Evolutionary conservation across 1,284 basidiomycete species (phyloP).

Genomic region (Papiliotrema flavescens): DNA sequence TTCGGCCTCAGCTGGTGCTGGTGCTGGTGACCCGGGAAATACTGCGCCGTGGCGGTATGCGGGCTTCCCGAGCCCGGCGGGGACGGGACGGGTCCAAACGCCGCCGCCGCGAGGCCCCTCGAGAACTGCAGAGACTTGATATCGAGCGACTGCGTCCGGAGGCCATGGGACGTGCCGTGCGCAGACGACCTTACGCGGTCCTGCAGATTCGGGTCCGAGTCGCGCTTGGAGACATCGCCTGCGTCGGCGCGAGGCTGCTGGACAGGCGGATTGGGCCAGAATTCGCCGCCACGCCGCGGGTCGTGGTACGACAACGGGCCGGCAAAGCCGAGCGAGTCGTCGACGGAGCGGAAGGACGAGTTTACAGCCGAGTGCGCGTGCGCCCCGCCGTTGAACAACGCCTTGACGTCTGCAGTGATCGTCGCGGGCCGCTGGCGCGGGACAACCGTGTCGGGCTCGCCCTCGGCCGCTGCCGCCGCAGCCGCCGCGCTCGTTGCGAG

Average conservation of each 20-base stretch:
- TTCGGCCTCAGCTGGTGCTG: conserved; percentile 12
- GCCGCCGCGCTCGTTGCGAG: conserved; percentile 59
- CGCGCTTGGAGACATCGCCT: conserved; percentile 68
- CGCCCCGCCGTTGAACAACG: conserved; percentile 73
- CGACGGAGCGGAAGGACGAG: conserved; percentile 61
- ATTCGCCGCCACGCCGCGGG: conserved; percentile 21
- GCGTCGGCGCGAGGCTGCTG: conserved; percentile 53
- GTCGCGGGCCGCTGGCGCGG: conserved; percentile 75
- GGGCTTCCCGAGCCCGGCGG: conserved; percentile 27
- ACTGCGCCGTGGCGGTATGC: conserved; percentile 33
- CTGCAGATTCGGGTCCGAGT: conserved; percentile 81
- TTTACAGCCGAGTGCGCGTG: conserved; percentile 6
- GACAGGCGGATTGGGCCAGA: conserved; percentile 46
- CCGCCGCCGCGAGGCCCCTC: conserved; percentile 18
- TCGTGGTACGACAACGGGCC: conserved; percentile 28
- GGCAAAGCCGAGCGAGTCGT: conserved; percentile 43
- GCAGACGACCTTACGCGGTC: conserved; percentile 70
- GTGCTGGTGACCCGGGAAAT: conserved; percentile 22
- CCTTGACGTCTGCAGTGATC: conserved; percentile 91
- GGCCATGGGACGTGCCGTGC: background rate
- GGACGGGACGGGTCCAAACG: conserved; percentile 32
- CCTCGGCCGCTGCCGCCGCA: conserved; percentile 53
- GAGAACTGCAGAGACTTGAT: conserved; percentile 48
- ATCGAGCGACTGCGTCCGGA: conserved; percentile 49
- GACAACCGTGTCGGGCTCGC: conserved; percentile 63